Evolutionary conservation across 345 rosid species (phyloP).

Genomic region (Fremontodendron californicum): DNA sequence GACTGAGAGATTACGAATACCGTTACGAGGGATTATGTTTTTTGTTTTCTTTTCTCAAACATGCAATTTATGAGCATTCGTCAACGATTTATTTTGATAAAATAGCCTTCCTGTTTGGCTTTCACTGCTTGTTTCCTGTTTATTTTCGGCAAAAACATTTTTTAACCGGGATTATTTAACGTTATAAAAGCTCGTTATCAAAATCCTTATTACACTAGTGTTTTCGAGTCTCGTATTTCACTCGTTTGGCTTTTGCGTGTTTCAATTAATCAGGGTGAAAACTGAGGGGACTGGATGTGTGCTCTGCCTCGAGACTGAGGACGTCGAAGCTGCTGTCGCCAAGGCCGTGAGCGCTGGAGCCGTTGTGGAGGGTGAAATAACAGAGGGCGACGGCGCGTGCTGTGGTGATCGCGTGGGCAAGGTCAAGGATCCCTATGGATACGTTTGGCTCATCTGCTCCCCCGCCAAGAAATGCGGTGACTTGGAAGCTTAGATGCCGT

Average conservation of each 20-base stretch:
- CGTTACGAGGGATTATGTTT: neutral
- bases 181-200: neutral
- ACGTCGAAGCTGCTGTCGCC: conserved; percentile 56
- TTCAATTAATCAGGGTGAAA: conserved; percentile 30
- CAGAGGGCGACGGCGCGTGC: conserved; percentile 42
- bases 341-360: conserved; percentile 73
- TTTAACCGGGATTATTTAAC: neutral
- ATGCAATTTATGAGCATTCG: neutral
- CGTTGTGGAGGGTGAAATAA: conserved; percentile 40
- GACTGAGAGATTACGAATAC: neutral
- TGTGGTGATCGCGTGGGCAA: conserved; percentile 51
- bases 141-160: neutral
- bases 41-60: neutral
- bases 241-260: neutral
- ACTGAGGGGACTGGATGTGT: conserved; percentile 18
- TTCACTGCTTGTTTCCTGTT: neutral
- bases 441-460: conserved; percentile 58
- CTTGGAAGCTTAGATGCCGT: conserved; percentile 42
- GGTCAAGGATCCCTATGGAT: conserved; percentile 79
- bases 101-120: neutral
- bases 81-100: neutral
- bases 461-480: conserved; percentile 33
- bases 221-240: neutral
- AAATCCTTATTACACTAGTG: neutral
- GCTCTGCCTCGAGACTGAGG: conserved; percentile 58